Evolutionary conservation across 1,139 yeast genomes (phyloP), one percentile per base, ranked within the genome.

Genomic region (Taphrina wiesneri): DNA sequence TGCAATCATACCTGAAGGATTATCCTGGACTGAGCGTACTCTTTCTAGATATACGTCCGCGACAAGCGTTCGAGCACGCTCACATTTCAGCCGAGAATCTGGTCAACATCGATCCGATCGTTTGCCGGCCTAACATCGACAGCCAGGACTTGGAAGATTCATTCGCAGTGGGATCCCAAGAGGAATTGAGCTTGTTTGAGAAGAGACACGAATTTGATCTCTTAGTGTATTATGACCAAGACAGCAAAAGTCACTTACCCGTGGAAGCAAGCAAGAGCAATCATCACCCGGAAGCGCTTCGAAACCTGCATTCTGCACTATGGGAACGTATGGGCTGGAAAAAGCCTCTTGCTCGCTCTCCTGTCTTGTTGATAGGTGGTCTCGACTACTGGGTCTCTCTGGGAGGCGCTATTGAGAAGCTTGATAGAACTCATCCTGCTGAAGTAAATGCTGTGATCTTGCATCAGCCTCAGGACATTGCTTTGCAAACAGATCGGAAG

Each of bases 21-120:
- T 71, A 70, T 13, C 70, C 72, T 2, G 67, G 63, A 21, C 59
- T 62, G 36, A 7, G 17, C 7, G 65, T 71, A 13, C 77, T 88
- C 47, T 70, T 88, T 26, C 80, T 91, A 25, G 97, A 91, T 73
- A 81, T 85, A 53, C 79, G 97, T 69, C 79, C 85, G 15, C 77
- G 86, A 52, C 79, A 79, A 26, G 86, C 83, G 51, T 89, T 81
- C 74, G 81, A 83, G 54, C 79, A 78, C 62, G 82, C 83, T 46
- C 96, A 87, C 73, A 83, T 91, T 36, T 80, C 81, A 23, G 77
- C 81, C 41, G 74, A 77, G 0, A 82, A 86, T 57, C 75, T 86
- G 7, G 81, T 88, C 19, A 87, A 91, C 73, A 82, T 90, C 15
- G 96, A 88, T 67, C 96, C 96, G 0, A 77, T 83, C 3, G 79